Base-by-base conservation (phyloP, 306 rosid genomes). In the Arachis hypogaea region DNA sequence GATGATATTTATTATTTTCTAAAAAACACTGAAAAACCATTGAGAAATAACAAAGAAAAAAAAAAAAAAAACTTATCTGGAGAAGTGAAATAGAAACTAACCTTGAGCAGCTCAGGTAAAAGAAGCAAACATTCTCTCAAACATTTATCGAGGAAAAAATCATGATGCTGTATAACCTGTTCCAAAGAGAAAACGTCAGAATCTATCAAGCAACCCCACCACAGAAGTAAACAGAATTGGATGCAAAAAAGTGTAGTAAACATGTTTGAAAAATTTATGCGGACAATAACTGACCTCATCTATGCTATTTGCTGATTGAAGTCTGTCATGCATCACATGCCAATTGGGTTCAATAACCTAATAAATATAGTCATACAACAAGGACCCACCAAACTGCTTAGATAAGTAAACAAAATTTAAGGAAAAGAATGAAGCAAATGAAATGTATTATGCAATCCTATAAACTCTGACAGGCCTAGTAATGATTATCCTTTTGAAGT, bases 261-360 rank as follows among this genome's bases (percentile, higher is more conserved):
- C 14, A 56, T 76, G 66, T 43, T 77, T 63, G 44, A 30, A 63
- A 63, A 73, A 49, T 63, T 47, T 33, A 72, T 11, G 42, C 56
- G 40, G 70, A 76, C 11, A 60, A 18, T 50, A 63, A 68, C 68
- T 51, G 63, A 89, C 98, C 93, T 94, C 98, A 69, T 94, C 98
- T 82, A 94, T 84, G 85, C 97, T 91, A 78, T 86, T 94, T 66
- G 97, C 94, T 49, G 94, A 84, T 79, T 91, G 96, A 82, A 94
- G 89, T 80, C 93, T 82, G 79, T 68, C 84, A 83, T 88, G 87
- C 98, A 94, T 89, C 81, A 89, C 81, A 76, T 94, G 98, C 95
- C 98, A 94, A 76, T 88, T 94, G 72, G 97, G 97, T 80, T 94
- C 98, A 74, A 94, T 84, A 81, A 94, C 98, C 98, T 94, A 86